Evolutionary conservation across 495 filamentous ascomycete species (phyloP), one percentile per base, ranked within the genome.

Genomic region (Aspergillus panamensis): DNA sequence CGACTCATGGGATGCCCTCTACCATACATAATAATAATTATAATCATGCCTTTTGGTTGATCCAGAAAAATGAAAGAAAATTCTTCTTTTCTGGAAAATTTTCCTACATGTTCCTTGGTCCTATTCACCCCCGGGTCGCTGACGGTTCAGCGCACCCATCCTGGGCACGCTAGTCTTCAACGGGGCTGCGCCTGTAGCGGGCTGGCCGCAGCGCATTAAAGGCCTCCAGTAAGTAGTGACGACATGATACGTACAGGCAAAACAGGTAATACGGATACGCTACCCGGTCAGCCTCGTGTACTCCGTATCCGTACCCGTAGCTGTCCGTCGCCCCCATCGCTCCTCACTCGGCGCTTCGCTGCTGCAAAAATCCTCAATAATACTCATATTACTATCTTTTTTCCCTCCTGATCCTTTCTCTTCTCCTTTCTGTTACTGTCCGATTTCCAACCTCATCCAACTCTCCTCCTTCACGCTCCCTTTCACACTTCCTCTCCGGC

Each of bases 241-340:
- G 55, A 59, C 55, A 63, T 49, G 51, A 63, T 53, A 66, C 60
- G 30, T n/a, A n/a, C n/a, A n/a, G 32, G 14, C 40, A 52, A 59
- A 55, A 50, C 50, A 4, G 21, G 60, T 66, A 66, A 61, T 66
- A 66, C 64, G 14, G 55, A 55, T 63, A 66, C 64, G 45, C 31
- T 33, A 51, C 29, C 14, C 31, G 25, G 29, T 33, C 53, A 48
- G 31, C 35, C 30, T 43, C 47, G 49, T 32, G n/a, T n/a, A n/a
- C n/a, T n/a, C n/a, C n/a, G 51, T 62, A 32, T 19, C 21, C 53
- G 45, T 58, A 61, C 57, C 62, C 65, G 62, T 58, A 59, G 57
- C n/a, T 39, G 53, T 63, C 65, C 61, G 61, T 62, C 49, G 63
- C 57, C 55, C 59, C 61, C 33, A 31, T 65, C 60, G 56, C 51